Percentiles rank a stretch among this genome's conserved stretches.
Evolutionary conservation across 768 basidiomycete species (phyloP).

Genomic region (Naganishia randhawae): DNA sequence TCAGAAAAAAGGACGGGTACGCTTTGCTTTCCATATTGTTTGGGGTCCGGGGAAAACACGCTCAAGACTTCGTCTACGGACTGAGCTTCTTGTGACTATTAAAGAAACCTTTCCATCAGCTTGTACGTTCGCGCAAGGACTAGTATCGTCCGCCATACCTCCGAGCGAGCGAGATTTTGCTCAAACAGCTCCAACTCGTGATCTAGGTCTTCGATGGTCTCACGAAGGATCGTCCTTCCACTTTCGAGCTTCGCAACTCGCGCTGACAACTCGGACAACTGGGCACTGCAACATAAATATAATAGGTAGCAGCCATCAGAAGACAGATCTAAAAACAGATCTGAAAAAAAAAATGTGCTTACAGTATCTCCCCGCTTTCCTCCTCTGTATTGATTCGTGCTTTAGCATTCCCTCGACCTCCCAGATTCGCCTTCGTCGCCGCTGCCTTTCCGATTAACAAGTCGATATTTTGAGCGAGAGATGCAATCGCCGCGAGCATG

Average conservation of each 20-base stretch:
- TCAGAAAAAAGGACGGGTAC: too few species aligned
- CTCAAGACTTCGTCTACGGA: neutral
- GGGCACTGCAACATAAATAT: neutral
- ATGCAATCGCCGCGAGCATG: constrained; percentile 45
- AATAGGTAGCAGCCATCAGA: neutral
- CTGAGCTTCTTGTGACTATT: neutral
- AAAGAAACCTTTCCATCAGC: neutral
- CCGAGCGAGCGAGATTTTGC: constrained; percentile 18
- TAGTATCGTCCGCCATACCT: constrained; percentile 8
- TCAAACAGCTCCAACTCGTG: constrained; percentile 21
- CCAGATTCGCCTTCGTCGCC: neutral
- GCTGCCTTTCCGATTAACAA: neutral
- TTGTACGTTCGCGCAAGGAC: neutral
- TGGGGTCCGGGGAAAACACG: neutral
- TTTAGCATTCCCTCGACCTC: neutral
- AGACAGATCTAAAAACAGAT: neutral
- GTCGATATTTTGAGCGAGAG: constrained; percentile 29
- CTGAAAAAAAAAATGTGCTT: neutral
- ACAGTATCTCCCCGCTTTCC: constrained; percentile 26
- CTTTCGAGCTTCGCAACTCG: constrained; percentile 23
- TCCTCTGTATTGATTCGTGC: constrained; percentile 4
- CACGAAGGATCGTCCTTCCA: constrained; percentile 15
- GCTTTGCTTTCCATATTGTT: neutral
- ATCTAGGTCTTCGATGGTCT: constrained; percentile 24
- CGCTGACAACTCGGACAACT: constrained; percentile 18